Evolutionary conservation across 176 grass and related monocot species (phyloP).

Genomic region (Musa itinerans): DNA sequence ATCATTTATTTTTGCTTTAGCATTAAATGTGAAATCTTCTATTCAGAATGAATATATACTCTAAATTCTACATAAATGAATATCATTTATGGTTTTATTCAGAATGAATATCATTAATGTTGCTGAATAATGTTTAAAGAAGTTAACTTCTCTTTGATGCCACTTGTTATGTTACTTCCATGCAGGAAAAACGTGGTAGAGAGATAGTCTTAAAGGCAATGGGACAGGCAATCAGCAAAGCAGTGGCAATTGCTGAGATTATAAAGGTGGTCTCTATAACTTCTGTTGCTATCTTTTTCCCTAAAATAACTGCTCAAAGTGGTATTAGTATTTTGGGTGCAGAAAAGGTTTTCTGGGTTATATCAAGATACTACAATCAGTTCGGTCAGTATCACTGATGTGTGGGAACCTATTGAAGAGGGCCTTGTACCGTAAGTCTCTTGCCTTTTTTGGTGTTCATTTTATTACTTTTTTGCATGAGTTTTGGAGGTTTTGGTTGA

Average conservation of each 20-base stretch:
- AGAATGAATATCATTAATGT: not conserved
- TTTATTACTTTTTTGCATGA: not conserved
- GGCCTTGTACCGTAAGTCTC: conserved; percentile 97
- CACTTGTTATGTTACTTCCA: conserved; percentile 10
- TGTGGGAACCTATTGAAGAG: conserved; percentile 99
- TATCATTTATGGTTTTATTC: not conserved
- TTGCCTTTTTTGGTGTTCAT: not conserved
- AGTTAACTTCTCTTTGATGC: not conserved
- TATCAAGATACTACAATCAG: conserved; percentile 89
- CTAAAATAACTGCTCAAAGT: too few species aligned
- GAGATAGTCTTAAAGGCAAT: conserved; percentile 97
- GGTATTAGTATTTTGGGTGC: conserved; percentile 16
- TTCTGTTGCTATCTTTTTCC: not conserved
- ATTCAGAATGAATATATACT: too few species aligned
- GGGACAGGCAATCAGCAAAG: conserved; percentile 94
- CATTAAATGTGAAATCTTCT: too few species aligned
- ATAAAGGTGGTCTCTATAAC: conserved; percentile 48
- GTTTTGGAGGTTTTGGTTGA: not conserved
- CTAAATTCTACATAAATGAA: too few species aligned
- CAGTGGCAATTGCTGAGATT: conserved; percentile 88
- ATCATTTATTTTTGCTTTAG: too few species aligned
- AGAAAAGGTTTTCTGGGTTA: conserved; percentile 91
- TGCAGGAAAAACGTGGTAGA: conserved; percentile 58
- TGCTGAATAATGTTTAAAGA: not conserved
- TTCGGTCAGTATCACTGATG: conserved; percentile 94